A percentile compares a stretch with the other conserved stretches of the same genome.
phyloP scores from a whole-genome alignment of 768 basidiomycete genomes.

The Polyporus arcularius region DNA sequence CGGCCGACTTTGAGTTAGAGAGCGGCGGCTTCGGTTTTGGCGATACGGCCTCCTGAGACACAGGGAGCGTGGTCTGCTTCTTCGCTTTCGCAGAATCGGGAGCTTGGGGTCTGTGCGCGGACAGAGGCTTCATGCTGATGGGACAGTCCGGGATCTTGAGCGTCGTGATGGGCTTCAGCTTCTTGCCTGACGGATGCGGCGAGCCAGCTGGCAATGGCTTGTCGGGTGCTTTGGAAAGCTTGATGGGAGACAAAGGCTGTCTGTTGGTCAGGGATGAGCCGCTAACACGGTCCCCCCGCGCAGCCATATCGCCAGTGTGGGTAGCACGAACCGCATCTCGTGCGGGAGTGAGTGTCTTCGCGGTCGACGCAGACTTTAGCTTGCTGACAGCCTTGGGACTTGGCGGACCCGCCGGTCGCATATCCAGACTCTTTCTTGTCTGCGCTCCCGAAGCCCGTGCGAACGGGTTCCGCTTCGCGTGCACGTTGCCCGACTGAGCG shows the following conservation, averaged over 20 bases:
- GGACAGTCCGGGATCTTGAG: constrained; percentile 15
- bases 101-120: constrained; percentile 8
- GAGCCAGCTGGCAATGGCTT: not conserved
- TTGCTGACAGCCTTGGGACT: no score
- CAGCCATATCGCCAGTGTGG: no score
- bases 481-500: not conserved
- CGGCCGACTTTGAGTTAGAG: not conserved
- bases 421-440: not conserved
- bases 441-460: not conserved
- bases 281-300: no score
- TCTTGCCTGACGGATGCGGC: constrained; percentile 7
- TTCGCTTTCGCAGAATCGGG: not conserved
- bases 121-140: constrained; percentile 8
- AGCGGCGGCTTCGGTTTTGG: not conserved
- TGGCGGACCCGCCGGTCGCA: no score
- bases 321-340: no score
- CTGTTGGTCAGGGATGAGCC: no score
- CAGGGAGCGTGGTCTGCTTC: constrained; percentile 7
- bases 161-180: constrained; percentile 14
- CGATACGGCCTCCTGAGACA: not conserved
- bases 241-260: no score
- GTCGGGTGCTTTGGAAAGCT: not conserved
- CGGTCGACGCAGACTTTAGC: no score
- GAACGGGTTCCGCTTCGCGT: constrained; percentile 1
- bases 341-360: no score